Percentiles rank a stretch among this genome's conserved stretches.
Conservation (phyloP, 2,329 filamentous ascomycete genomes). For the Botrytis cinerea region DNA sequence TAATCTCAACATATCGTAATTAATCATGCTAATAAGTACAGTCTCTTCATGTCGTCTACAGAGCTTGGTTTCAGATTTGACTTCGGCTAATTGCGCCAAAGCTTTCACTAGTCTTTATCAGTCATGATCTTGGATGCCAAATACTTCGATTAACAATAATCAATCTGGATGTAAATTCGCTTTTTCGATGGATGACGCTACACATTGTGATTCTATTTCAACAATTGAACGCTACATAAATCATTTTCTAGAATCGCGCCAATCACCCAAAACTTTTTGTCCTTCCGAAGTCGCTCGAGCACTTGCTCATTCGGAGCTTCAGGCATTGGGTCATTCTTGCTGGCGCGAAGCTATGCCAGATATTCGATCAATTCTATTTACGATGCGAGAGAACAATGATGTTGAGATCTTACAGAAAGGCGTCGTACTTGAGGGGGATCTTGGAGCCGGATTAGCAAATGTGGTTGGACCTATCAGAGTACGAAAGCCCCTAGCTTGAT, state of each 20-base stretch:
- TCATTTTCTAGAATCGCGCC: slow-evolving; percentile 7
- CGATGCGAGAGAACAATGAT: background rate
- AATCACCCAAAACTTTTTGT: slow-evolving; percentile 27
- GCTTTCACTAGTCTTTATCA: background rate
- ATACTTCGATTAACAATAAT: background rate
- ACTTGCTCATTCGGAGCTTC: background rate
- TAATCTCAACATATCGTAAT: background rate
- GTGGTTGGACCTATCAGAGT: slow-evolving; percentile 6
- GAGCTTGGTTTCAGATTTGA: background rate
- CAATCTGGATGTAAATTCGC: background rate
- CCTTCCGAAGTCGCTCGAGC: slow-evolving; percentile 30
- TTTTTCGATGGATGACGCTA: background rate
- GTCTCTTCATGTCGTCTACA: background rate
- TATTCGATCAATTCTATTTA: background rate
- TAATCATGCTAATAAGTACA: background rate
- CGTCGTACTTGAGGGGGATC: background rate
- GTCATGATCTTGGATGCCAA: background rate
- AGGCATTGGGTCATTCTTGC: background rate
- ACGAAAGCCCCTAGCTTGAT: background rate
- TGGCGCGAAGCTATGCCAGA: slow-evolving; percentile 6
- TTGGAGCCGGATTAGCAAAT: slow-evolving; percentile 5
- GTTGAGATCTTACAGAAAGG: slow-evolving; percentile 6
- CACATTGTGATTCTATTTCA: background rate
- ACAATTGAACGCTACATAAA: slow-evolving; percentile 1
- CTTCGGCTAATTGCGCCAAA: background rate